Evolutionary conservation across 176 grass and related monocot species (phyloP).

Genomic region (Miscanthus lutarioriparius): DNA sequence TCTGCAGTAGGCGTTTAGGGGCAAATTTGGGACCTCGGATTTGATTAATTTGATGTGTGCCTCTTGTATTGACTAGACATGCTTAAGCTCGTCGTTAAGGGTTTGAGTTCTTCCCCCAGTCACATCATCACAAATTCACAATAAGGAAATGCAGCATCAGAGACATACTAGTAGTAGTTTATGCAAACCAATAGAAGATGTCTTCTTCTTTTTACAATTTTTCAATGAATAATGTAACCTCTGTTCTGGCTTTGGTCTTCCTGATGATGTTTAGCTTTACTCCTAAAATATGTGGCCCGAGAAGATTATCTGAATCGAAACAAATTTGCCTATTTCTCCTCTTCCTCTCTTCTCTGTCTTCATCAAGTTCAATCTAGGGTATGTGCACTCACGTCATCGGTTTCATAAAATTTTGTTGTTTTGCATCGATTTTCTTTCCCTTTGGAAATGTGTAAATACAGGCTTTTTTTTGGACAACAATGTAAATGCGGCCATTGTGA

Average conservation of each 20-base stretch:
- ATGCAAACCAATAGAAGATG: not conserved
- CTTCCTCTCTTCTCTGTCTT: not conserved
- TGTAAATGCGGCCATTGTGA: not conserved
- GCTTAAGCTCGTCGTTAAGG: not conserved
- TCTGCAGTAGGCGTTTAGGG: not conserved
- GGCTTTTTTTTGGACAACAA: no score
- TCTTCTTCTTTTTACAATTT: not conserved
- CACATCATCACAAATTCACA: not conserved
- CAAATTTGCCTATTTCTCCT: not conserved
- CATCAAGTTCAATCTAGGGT: not conserved
- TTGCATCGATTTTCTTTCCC: not conserved
- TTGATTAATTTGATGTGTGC: not conserved
- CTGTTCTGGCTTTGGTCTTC: not conserved
- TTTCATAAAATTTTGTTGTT: not conserved
- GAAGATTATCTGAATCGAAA: not conserved
- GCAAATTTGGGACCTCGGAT: not conserved
- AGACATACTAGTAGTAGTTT: not conserved
- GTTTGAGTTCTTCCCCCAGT: not conserved
- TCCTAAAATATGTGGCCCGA: not conserved
- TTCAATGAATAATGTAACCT: not conserved
- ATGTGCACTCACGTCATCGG: not conserved
- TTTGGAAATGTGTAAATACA: not conserved
- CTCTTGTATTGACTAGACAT: not conserved
- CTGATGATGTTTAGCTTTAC: not conserved
- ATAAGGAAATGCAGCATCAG: conserved; percentile 3